These are phyloP conservation scores for Candida glaebosa DNA, from an alignment of 805 yeast species.

Conservation along the genomic window DNA sequence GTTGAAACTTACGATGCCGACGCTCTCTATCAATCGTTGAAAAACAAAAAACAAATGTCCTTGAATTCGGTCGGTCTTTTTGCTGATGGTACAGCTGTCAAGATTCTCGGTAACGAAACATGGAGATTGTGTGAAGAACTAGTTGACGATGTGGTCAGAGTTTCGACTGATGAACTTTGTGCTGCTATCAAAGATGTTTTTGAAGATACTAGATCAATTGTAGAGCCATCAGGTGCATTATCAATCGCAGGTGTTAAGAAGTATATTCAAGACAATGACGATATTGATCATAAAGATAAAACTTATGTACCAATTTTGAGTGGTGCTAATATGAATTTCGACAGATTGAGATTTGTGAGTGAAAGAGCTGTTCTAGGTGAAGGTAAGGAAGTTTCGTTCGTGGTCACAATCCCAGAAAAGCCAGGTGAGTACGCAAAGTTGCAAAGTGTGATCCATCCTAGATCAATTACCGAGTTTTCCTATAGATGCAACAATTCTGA, in stretches of 20 bases:
- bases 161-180: constrained; percentile 86
- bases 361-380: constrained; percentile 99
- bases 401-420: constrained; percentile 84
- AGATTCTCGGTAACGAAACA: constrained; percentile 84
- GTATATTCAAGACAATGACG: constrained; percentile 66
- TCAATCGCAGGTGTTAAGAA: constrained; percentile 92
- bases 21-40: constrained; percentile 75
- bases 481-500: constrained; percentile 63
- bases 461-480: constrained; percentile 91
- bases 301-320: constrained; percentile 83
- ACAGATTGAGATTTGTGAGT: constrained; percentile 89
- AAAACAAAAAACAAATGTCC: constrained; percentile 49
- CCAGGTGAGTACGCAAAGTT: constrained; percentile 87
- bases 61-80: constrained; percentile 85
- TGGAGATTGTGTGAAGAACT: constrained; percentile 72
- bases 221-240: constrained; percentile 97
- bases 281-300: constrained; percentile 62
- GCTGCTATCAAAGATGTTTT: constrained; percentile 97
- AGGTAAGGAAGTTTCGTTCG: constrained; percentile 91
- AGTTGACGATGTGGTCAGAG: constrained; percentile 87
- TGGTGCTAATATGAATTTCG: constrained; percentile 99
- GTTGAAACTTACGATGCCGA: constrained; percentile 96
- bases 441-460: constrained; percentile 76
- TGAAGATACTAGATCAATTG: constrained; percentile 89
- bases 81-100: constrained; percentile 99